Conservation (phyloP, 352 stramenopile species). For the Phytophthora colocasiae region DNA sequence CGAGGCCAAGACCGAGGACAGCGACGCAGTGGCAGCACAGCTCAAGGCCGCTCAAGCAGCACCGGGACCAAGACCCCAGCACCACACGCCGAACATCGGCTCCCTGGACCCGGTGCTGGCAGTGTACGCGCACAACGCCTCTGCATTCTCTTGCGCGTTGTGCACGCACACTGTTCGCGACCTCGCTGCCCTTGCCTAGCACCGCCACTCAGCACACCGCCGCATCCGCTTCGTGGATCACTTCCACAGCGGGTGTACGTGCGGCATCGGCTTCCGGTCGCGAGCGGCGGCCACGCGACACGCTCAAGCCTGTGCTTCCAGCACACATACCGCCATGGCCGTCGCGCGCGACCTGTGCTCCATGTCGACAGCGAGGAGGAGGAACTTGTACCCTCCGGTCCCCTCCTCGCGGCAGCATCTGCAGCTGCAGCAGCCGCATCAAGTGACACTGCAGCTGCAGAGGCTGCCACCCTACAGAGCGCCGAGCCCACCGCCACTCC, state of each 20-base stretch:
- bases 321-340: background rate
- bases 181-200: background rate
- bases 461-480: background rate
- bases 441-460: background rate
- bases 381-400: too few relatives aligned
- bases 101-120: background rate
- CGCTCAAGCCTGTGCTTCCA: background rate
- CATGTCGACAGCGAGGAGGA: background rate
- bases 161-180: background rate
- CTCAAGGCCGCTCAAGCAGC: slow-evolving; percentile 5
- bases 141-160: slow-evolving; percentile 11
- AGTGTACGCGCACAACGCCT: slow-evolving; percentile 21
- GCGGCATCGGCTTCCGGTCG: slow-evolving; percentile 5
- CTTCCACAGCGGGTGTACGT: slow-evolving; percentile 9
- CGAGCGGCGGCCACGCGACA: background rate
- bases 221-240: slow-evolving; percentile 1
- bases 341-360: background rate
- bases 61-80: too few relatives aligned
- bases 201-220: too few relatives aligned
- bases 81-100: background rate
- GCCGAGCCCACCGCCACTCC: background rate
- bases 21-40: slow-evolving; percentile 13
- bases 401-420: background rate
- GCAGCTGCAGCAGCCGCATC: background rate
- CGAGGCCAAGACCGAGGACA: background rate